A percentile compares a stretch with the other conserved stretches of the same genome.
phyloP scores from a whole-genome alignment of 441 rosid species.

The Lepidium campestre region DNA sequence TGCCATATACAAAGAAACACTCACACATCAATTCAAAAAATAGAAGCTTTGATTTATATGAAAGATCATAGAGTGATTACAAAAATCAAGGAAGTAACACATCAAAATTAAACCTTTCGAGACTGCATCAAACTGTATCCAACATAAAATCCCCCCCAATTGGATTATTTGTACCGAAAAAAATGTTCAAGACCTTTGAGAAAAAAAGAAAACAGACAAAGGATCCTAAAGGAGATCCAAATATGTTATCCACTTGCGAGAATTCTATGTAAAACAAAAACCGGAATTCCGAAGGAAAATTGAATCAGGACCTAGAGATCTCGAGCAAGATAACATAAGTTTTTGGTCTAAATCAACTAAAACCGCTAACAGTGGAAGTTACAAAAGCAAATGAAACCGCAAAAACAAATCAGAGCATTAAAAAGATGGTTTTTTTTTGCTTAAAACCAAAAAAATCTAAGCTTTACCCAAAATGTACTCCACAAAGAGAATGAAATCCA shows the following conservation, averaged over 20 bases:
- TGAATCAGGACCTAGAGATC: neutral
- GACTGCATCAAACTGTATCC: neutral
- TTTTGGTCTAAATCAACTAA: neutral
- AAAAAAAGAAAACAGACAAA: neutral
- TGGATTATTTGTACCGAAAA: neutral
- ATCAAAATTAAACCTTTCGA: conserved; percentile 12
- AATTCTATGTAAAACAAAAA: too few relatives aligned
- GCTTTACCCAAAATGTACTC: conserved; percentile 6
- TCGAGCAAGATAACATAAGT: neutral
- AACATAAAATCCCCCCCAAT: neutral
- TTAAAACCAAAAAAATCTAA: neutral
- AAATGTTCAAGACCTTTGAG: neutral
- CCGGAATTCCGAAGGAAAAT: neutral
- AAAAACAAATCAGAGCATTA: neutral
- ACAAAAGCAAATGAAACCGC: neutral
- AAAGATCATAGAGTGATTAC: neutral
- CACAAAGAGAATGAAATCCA: conserved; percentile 2
- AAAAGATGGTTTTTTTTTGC: neutral
- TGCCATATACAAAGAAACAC: neutral
- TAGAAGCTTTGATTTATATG: neutral
- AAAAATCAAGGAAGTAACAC: conserved; percentile 1
- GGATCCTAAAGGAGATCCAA: neutral
- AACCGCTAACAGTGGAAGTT: neutral
- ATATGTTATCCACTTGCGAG: too few relatives aligned
- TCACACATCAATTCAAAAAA: neutral